Conservation (phyloP, 1,284 basidiomycete species). For the Bjerkandera adusta region DNA sequence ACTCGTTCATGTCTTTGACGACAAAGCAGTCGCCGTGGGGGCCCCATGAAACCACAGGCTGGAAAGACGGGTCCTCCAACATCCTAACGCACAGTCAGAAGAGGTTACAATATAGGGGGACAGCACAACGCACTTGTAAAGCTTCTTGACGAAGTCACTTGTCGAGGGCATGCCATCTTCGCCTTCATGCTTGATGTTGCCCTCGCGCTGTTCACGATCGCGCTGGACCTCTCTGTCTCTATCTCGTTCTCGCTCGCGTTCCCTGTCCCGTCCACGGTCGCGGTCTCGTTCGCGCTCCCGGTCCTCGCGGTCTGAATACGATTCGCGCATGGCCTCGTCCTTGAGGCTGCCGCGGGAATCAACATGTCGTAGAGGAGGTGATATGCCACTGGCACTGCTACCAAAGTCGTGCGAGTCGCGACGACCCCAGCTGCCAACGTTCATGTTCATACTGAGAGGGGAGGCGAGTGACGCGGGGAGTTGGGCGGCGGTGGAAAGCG, state of each 20-base stretch:
- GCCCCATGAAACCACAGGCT: constrained; percentile 85
- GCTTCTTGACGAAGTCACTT: constrained; percentile 93
- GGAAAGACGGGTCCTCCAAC: constrained; percentile 80
- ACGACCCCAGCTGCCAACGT: constrained; percentile 26
- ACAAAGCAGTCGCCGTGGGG: constrained; percentile 88
- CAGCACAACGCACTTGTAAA: constrained; percentile 72
- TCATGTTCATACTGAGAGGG: not conserved
- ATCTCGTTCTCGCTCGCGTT: constrained; percentile 14
- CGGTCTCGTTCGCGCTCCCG: constrained; percentile 13
- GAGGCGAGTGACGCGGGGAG: constrained; percentile 25
- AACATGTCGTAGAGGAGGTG: constrained; percentile 26
- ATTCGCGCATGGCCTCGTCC: constrained; percentile 22
- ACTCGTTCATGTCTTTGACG: constrained; percentile 98
- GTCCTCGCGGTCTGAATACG: constrained; percentile 21
- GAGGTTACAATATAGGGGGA: constrained; percentile 1
- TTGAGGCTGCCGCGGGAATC: constrained; percentile 19
- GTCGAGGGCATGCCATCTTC: constrained; percentile 73
- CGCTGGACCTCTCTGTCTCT: constrained; percentile 14
- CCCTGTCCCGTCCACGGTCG: constrained; percentile 4
- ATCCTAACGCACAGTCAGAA: constrained; percentile 50
- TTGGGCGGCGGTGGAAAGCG: constrained; percentile 30
- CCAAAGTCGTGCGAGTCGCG: constrained; percentile 32
- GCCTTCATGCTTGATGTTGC: constrained; percentile 30
- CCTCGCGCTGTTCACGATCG: constrained; percentile 5
- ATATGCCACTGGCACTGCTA: constrained; percentile 10